Conservation (phyloP, 176 grass and related monocot genomes). For the Avena insularis region DNA sequence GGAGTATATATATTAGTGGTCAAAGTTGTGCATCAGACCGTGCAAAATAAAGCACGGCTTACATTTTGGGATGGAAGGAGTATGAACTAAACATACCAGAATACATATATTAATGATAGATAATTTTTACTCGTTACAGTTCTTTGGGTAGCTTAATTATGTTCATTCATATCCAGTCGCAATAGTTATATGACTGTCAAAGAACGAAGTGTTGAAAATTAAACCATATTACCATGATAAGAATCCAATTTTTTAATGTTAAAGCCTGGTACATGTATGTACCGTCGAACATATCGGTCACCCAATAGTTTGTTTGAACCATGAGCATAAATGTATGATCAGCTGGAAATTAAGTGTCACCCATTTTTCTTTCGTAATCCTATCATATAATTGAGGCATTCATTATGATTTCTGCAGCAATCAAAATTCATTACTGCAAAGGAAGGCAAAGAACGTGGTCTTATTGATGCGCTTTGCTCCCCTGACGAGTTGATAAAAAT, state of each 20-base stretch:
- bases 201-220: background rate
- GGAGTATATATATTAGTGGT: no score
- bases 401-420: conserved; percentile 60
- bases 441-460: conserved; percentile 85
- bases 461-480: conserved; percentile 78
- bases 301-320: background rate
- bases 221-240: conserved; percentile 14
- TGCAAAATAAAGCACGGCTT: no score
- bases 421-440: conserved; percentile 76
- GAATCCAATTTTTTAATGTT: background rate
- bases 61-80: no score
- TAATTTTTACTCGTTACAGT: background rate
- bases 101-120: background rate
- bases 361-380: background rate
- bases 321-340: background rate
- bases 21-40: no score
- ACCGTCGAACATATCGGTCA: background rate
- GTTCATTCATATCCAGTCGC: conserved; percentile 7
- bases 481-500: conserved; percentile 77
- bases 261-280: background rate
- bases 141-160: conserved; percentile 26
- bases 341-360: background rate
- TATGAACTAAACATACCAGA: background rate
- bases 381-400: conserved; percentile 5
- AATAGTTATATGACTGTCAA: conserved; percentile 18